Conservation (phyloP, 164 flowering plant species). For the Paratinospora sagittata region DNA sequence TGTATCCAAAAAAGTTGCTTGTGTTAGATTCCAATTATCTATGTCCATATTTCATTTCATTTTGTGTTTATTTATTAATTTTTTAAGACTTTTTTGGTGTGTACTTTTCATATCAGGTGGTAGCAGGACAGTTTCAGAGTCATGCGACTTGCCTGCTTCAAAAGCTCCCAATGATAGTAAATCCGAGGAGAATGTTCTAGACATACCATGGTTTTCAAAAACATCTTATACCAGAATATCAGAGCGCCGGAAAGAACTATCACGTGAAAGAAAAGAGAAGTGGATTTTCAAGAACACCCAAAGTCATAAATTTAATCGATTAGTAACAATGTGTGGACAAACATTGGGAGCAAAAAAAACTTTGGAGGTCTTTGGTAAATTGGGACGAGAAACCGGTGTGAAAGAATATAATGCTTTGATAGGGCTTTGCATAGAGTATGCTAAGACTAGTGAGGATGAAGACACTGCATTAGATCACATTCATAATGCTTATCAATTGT, state of each 20-base stretch:
- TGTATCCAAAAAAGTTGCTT: neutral
- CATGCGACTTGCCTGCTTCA: slow-evolving; percentile 14
- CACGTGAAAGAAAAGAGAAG: slow-evolving; percentile 58
- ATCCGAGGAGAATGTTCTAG: slow-evolving; percentile 20
- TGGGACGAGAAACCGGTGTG: slow-evolving; percentile 59
- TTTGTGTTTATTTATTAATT: neutral
- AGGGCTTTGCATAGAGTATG: slow-evolving; percentile 45
- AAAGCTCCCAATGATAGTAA: slow-evolving; percentile 10
- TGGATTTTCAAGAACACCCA: slow-evolving; percentile 48
- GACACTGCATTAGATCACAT: slow-evolving; percentile 40
- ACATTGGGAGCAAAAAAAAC: slow-evolving; percentile 54
- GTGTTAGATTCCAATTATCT: neutral
- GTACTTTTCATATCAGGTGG: slow-evolving; percentile 12
- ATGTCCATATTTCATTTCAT: neutral
- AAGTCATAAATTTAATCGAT: slow-evolving; percentile 25
- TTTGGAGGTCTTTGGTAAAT: slow-evolving; percentile 43
- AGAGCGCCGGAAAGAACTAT: slow-evolving; percentile 41
- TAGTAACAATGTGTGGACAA: slow-evolving; percentile 42
- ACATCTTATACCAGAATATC: slow-evolving; percentile 16
- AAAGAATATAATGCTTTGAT: slow-evolving; percentile 66
- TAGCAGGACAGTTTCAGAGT: neutral
- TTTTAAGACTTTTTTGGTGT: neutral
- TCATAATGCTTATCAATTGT: slow-evolving; percentile 36
- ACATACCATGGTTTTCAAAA: slow-evolving; percentile 41
- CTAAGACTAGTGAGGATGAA: slow-evolving; percentile 42